Percentiles rank a stretch among this genome's conserved stretches.
Conservation (phyloP, 139 green algal genomes). For the Eudorina sp. region DNA sequence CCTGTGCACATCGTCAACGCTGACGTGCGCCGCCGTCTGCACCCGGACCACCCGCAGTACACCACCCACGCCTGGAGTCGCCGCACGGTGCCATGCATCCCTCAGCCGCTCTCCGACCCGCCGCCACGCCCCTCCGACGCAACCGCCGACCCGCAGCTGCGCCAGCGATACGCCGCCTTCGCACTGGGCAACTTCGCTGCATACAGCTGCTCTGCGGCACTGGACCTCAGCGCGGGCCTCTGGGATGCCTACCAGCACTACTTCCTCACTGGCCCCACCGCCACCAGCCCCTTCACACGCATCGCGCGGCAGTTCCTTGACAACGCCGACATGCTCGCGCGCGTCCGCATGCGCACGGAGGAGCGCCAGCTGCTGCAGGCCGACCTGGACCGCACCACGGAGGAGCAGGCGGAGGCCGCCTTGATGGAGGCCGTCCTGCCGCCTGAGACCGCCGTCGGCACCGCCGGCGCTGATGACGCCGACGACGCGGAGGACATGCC, state of each 20-base stretch:
- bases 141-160: neutral
- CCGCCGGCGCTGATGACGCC: neutral
- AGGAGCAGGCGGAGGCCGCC: neutral
- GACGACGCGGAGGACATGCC: neutral
- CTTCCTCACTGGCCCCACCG: neutral
- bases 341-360: neutral
- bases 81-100: neutral
- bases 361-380: neutral
- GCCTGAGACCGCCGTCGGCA: neutral
- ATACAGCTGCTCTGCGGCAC: neutral
- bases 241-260: neutral
- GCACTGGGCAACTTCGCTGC: slow-evolving; percentile 20
- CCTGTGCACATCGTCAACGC: neutral
- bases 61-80: neutral
- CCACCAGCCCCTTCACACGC: neutral
- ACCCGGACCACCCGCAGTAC: neutral
- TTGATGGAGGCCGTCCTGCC: neutral
- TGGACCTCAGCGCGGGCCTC: neutral
- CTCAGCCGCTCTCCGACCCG: neutral
- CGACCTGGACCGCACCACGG: neutral
- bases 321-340: neutral
- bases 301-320: neutral
- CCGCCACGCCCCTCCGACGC: neutral
- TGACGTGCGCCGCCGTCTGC: neutral
- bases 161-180: neutral